Base-by-base conservation (phyloP, 495 filamentous ascomycete species). In the Parachaetomium inaequale region DNA sequence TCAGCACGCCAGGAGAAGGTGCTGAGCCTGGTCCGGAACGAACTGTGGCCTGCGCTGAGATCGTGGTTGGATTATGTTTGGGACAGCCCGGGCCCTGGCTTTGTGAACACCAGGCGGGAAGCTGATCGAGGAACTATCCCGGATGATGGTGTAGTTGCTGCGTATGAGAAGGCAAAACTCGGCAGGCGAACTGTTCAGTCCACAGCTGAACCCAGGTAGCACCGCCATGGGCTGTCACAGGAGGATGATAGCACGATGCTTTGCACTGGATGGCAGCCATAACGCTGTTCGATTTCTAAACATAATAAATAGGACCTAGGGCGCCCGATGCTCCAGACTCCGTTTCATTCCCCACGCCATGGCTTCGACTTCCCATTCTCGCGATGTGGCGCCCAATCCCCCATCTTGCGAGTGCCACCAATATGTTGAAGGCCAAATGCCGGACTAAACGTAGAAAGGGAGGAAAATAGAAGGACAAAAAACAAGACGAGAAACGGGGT, bases 21-120 rank as follows among this genome's bases (percentile, higher is more conserved):
- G 36, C 63, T 84, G 60, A 75, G 76, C 25, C 64, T 91, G 26
- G 84, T 87, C 1, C 76, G 83, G 59, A 78, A 84, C 12, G 81
- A 76, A 66, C 71, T 94, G 61, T 84, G 85, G 72, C 77, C 84
- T 45, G 76, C 86, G 1, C 68, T 94, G 53, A 87, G 86, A 4
- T 73, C 79, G 21, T 92, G 89, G 86, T 77, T 87, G 28, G 90
- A 91, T 63, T 90, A 86, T 67, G 78, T 78, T 14, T 94, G 90
- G 90, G 74, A 75, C 4, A 92, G 89, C 66, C 88, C 88, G 0
- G 75, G 70, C 0, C 69, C 78, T 14, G 84, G 78, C 3, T 92
- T 84, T 63, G 79, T 87, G 42, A 92, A 90, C 58, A 69, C 55
- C 56, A 71, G 63, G 47, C 49, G 32, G 49, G 52, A 59, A 3